These are phyloP conservation scores for Ambrosia artemisiifolia DNA, from an alignment of 129 eudicot species.

Conservation along the genomic window DNA sequence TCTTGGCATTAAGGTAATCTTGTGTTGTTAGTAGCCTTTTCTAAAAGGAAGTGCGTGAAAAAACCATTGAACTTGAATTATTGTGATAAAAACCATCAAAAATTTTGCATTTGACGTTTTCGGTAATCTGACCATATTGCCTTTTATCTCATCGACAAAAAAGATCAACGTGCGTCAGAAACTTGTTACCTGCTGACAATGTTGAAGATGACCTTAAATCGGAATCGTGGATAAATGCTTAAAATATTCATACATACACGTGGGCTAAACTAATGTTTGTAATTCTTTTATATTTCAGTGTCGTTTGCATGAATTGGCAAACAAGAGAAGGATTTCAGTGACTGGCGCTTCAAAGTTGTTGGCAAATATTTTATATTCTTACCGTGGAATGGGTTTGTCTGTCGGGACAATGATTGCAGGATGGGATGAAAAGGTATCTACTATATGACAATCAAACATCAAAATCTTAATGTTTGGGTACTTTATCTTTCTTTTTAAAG, in stretches of 20 bases:
- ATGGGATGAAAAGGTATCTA: slow-evolving; percentile 87
- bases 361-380: slow-evolving; percentile 82
- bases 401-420: slow-evolving; percentile 99
- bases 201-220: background rate
- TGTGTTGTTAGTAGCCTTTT: background rate
- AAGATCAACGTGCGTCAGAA: background rate
- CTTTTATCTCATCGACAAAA: background rate
- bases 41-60: background rate
- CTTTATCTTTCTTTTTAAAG: slow-evolving; percentile 1
- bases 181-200: background rate
- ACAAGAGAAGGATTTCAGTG: slow-evolving; percentile 89
- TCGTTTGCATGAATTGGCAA: slow-evolving; percentile 92
- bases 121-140: background rate
- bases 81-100: background rate
- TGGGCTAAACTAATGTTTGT: background rate
- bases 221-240: background rate
- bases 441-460: background rate
- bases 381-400: slow-evolving; percentile 97
- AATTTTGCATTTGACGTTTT: too few species aligned
- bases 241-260: background rate
- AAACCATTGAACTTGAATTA: background rate
- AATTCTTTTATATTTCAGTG: slow-evolving; percentile 37
- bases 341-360: slow-evolving; percentile 95
- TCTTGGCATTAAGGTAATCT: slow-evolving; percentile 83
- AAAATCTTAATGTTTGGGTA: background rate